These are phyloP conservation scores for Trichosporon ovoides DNA, from an alignment of 1,284 basidiomycete genomes.

Conservation along the genomic window DNA sequence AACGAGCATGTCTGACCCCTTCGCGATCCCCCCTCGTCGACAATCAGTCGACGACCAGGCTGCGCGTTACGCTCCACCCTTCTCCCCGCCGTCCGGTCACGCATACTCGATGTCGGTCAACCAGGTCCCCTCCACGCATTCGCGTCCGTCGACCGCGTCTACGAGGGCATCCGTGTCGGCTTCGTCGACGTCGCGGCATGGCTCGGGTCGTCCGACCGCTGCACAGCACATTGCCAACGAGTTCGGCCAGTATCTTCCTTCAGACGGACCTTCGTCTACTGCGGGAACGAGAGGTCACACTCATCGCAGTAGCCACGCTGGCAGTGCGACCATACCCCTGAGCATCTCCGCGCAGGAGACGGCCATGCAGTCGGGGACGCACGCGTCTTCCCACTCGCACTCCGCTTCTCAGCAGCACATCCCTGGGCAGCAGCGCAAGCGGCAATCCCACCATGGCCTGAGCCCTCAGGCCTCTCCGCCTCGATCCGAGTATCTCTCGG, in stretches of 20 bases:
- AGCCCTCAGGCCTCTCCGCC: slow-evolving; percentile 28
- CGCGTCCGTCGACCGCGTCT: slow-evolving; percentile 17
- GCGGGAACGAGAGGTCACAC: slow-evolving; percentile 4
- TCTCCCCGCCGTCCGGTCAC: slow-evolving; percentile 11
- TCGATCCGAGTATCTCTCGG: slow-evolving; percentile 41
- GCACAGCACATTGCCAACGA: slow-evolving; percentile 20
- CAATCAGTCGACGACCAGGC: slow-evolving; percentile 17
- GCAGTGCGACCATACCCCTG: slow-evolving; percentile 28
- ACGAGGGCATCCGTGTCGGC: slow-evolving; percentile 17
- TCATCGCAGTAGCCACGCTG: slow-evolving; percentile 19
- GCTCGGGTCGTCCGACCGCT: slow-evolving; percentile 10
- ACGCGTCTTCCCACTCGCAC: slow-evolving; percentile 30
- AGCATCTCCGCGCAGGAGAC: slow-evolving; percentile 26
- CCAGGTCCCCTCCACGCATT: slow-evolving; percentile 9
- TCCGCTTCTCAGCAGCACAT: slow-evolving; percentile 12
- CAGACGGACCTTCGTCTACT: not conserved
- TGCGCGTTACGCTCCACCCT: slow-evolving; percentile 15
- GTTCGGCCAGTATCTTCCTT: slow-evolving; percentile 19
- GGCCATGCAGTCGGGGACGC: slow-evolving; percentile 24
- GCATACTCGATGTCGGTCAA: slow-evolving; percentile 2
- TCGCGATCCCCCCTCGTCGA: slow-evolving; percentile 14
- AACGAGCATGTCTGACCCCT: slow-evolving; percentile 20
- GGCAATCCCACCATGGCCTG: slow-evolving; percentile 37
- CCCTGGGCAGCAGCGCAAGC: slow-evolving; percentile 22
- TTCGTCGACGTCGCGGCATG: slow-evolving; percentile 13